Percentiles rank a stretch among this genome's conserved stretches.
Evolutionary conservation across 495 filamentous ascomycete genomes (phyloP).

Genomic region (Symbiotaphrina buchneri): DNA sequence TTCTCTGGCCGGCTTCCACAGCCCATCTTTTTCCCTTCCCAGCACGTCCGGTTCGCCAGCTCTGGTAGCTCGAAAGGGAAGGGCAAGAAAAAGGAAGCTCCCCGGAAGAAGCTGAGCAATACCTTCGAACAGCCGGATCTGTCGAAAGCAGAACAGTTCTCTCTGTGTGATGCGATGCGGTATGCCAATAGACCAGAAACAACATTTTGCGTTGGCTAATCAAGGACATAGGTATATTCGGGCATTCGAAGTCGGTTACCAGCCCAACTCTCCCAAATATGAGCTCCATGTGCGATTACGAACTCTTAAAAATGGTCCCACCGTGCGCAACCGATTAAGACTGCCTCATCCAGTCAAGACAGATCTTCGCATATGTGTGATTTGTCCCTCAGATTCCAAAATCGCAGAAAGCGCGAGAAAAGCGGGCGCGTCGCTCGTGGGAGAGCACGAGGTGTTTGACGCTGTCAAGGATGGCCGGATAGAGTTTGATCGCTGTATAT

Average conservation of each 20-base stretch:
- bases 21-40: no score
- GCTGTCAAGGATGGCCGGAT: slow-evolving; percentile 49
- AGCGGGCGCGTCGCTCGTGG: slow-evolving; percentile 60
- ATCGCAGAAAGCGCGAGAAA: slow-evolving; percentile 42
- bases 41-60: no score
- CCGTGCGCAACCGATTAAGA: slow-evolving; percentile 66
- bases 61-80: no score
- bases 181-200: no score
- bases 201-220: not conserved
- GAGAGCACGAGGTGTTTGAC: slow-evolving; percentile 70
- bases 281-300: slow-evolving; percentile 63
- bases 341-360: slow-evolving; percentile 79
- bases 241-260: slow-evolving; percentile 72
- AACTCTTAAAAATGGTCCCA: slow-evolving; percentile 59
- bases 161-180: slow-evolving; percentile 87
- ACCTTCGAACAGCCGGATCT: slow-evolving; percentile 39
- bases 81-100: slow-evolving; percentile 29
- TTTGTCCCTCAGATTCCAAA: slow-evolving; percentile 56
- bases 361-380: slow-evolving; percentile 65
- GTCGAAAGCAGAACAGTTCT: slow-evolving; percentile 39
- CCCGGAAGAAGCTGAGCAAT: slow-evolving; percentile 39
- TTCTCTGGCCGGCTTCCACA: no score
- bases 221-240: slow-evolving; percentile 47
- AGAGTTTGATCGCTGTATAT: slow-evolving; percentile 75
- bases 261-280: slow-evolving; percentile 56